Evolutionary conservation across 768 basidiomycete species (phyloP), one percentile per base, ranked within the genome.

Genomic region (Cytidiella melzeri): DNA sequence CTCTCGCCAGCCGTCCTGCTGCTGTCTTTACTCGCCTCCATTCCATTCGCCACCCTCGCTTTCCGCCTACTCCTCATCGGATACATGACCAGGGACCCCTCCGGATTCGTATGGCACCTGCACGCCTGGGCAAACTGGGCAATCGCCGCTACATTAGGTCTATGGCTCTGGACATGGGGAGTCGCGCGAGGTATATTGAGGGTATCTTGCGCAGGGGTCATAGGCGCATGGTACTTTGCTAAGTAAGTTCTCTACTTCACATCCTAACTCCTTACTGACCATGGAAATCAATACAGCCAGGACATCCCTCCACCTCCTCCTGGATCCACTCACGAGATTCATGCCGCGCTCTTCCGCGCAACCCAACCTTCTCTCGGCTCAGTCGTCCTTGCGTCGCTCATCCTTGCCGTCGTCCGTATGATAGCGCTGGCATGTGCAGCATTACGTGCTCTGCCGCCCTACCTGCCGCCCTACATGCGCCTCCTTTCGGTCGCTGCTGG

Each of bases 151-250:
- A 69, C 76, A 1, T 62, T 76, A 4, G 62, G 66, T 1, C 63
- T 81, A 0, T 86, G 83, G 81, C 64, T 83, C n/a, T 86, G 84
- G 84, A 82, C 76, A 18, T 83, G 84, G 78, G 79, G 76, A 9
- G 84, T 96, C 5, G 81, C 87, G 18, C 75, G 92, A 36, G 92
- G 92, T 1, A 62, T 90, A 1, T 67, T 92, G 39, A 73, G 90
- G 5, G 87, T 85, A 47, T 79, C 83, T 2, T 80, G 83, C 49
- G 84, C 91, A 0, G 85, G 84, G 25, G 88, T 93, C 3, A 79
- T 97, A 27, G 93, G 92, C 1, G 83, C 85, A 40, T 97, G 93
- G 93, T 96, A 95, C 63, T 95, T 91, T 67, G 64, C 77, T 24
- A 72, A 80, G 77, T 83, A 57, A 60, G 80, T 63, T 0, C 15